Evolutionary conservation across 129 eudicot species (phyloP).

Genomic region (Logfia minima): DNA sequence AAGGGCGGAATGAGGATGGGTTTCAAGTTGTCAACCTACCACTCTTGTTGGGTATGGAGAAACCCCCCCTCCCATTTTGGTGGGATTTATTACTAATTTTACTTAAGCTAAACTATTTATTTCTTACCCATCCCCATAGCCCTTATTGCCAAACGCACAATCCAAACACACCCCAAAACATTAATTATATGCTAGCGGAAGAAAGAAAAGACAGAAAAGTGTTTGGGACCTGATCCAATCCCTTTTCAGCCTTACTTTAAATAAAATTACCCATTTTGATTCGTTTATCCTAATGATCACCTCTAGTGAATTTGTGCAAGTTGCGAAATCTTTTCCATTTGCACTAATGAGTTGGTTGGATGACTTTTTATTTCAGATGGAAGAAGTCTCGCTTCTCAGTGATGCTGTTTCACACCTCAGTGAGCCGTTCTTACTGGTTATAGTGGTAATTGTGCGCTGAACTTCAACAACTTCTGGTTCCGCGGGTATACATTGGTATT

Average conservation of each 20-base stretch:
- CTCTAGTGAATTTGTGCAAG: constrained; percentile 7
- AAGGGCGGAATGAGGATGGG: too few species aligned
- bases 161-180: not conserved
- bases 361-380: constrained; percentile 66
- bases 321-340: not conserved
- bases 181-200: not conserved
- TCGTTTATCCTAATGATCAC: not conserved
- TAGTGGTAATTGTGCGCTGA: constrained; percentile 99
- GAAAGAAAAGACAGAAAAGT: not conserved
- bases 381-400: constrained; percentile 90
- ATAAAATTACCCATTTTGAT: not conserved
- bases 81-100: too few species aligned
- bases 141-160: too few species aligned
- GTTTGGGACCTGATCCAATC: not conserved
- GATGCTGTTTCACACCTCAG: constrained; percentile 95
- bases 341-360: constrained; percentile 25
- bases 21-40: too few species aligned
- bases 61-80: too few species aligned
- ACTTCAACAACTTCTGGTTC: constrained; percentile 98
- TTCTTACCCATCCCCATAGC: too few species aligned
- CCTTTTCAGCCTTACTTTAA: not conserved
- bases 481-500: constrained; percentile 90
- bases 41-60: too few species aligned
- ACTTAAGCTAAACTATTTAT: too few species aligned
- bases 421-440: constrained; percentile 97